Evolutionary conservation across 2,329 filamentous ascomycete genomes (phyloP).

Genomic region (Alternaria consortialis): DNA sequence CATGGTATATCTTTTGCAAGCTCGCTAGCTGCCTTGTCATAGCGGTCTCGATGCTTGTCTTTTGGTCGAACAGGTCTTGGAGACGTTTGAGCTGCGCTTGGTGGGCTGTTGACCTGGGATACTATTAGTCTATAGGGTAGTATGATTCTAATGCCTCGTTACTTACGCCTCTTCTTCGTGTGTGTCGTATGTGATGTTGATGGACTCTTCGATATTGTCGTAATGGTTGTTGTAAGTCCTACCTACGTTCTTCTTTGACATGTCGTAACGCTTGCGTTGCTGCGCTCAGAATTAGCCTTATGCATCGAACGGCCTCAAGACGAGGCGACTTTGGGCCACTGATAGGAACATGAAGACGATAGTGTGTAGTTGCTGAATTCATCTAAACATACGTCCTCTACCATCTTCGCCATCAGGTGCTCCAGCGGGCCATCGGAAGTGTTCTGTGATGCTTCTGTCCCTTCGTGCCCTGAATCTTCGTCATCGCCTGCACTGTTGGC

Average conservation of each 20-base stretch:
- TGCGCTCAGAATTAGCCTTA: slow-evolving; percentile 7
- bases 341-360: not conserved
- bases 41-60: slow-evolving; percentile 35
- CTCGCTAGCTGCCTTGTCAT: slow-evolving; percentile 30
- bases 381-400: slow-evolving; percentile 32
- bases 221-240: slow-evolving; percentile 28
- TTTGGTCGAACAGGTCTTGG: slow-evolving; percentile 31
- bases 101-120: slow-evolving; percentile 31
- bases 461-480: slow-evolving; percentile 8
- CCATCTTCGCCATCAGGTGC: slow-evolving; percentile 32
- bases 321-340: not conserved
- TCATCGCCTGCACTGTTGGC: slow-evolving; percentile 11
- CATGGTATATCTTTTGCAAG: slow-evolving; percentile 30
- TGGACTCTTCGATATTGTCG: slow-evolving; percentile 20
- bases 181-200: slow-evolving; percentile 36
- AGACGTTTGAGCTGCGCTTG: slow-evolving; percentile 36
- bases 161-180: slow-evolving; percentile 43
- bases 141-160: not conserved
- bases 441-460: slow-evolving; percentile 15
- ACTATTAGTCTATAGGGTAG: slow-evolving; percentile 2
- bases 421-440: slow-evolving; percentile 17
- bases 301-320: not conserved
- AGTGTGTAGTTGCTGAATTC: not conserved
- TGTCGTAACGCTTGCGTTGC: slow-evolving; percentile 40
- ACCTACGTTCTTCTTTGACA: slow-evolving; percentile 29